Evolutionary conservation across 2,329 filamentous ascomycete species (phyloP).

Genomic region (Verticillium dahliae): DNA sequence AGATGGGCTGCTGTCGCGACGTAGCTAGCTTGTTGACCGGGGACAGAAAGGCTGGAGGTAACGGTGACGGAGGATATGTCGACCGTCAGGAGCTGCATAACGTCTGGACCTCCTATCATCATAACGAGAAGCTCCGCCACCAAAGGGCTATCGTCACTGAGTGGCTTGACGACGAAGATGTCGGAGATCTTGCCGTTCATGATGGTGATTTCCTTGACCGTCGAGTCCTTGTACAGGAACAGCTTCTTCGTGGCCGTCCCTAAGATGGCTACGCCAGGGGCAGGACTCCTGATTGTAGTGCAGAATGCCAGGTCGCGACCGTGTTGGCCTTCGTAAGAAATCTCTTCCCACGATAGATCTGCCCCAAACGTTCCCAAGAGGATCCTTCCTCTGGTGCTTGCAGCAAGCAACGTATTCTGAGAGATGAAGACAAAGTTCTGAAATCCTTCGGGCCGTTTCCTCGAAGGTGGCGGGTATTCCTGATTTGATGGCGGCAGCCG

Average conservation of each 20-base stretch:
- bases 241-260: conserved; percentile 42
- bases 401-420: conserved; percentile 43
- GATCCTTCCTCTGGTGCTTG: conserved; percentile 55
- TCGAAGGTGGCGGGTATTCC: neutral
- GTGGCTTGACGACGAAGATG: conserved; percentile 31
- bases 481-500: conserved; percentile 9
- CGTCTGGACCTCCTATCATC: conserved; percentile 34
- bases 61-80: conserved; percentile 21
- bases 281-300: conserved; percentile 37
- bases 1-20: conserved; percentile 40
- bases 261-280: conserved; percentile 32
- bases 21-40: conserved; percentile 39
- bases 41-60: conserved; percentile 21
- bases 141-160: neutral
- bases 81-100: conserved; percentile 35
- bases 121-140: conserved; percentile 34
- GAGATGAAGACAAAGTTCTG: conserved; percentile 59
- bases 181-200: conserved; percentile 44
- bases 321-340: conserved; percentile 25
- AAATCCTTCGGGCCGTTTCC: conserved; percentile 24
- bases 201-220: conserved; percentile 26
- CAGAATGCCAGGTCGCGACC: conserved; percentile 35
- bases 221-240: conserved; percentile 32
- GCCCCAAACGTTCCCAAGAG: conserved; percentile 35
- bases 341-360: conserved; percentile 34